These are phyloP conservation scores for Pyrus hybrid DNA, from an alignment of 331 rosid species.

Conservation along the genomic window DNA sequence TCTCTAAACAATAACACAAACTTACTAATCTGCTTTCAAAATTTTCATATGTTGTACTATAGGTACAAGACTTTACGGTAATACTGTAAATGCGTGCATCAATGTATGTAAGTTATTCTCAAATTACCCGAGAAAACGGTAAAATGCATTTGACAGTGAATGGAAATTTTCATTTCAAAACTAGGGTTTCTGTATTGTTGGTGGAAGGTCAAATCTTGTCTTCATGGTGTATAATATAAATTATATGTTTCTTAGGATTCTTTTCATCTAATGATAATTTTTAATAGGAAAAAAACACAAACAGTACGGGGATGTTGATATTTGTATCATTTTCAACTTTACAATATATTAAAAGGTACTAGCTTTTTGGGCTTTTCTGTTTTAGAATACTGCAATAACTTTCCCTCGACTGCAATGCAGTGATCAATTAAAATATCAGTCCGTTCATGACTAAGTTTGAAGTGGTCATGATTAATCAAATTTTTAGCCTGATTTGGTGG, in stretches of 20 bases:
- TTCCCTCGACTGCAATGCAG: not conserved
- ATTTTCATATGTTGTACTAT: no score
- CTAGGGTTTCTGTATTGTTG: conserved; percentile 5
- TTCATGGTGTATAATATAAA: not conserved
- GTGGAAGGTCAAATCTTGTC: conserved; percentile 48
- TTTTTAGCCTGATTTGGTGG: not conserved
- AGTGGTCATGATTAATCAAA: not conserved
- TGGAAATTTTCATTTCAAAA: conserved; percentile 7
- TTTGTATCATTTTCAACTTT: not conserved
- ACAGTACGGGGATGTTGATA: not conserved
- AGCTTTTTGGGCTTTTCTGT: not conserved
- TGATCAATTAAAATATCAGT: not conserved
- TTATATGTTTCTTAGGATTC: conserved; percentile 52
- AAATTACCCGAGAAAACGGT: not conserved
- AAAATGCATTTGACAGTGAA: conserved; percentile 1
- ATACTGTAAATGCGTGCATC: not conserved
- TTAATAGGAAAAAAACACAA: not conserved
- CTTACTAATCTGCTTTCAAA: not conserved
- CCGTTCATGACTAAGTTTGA: not conserved
- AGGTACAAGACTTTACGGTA: no score
- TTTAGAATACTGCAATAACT: not conserved
- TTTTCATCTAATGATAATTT: conserved; percentile 13
- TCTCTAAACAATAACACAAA: not conserved
- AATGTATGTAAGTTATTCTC: not conserved
- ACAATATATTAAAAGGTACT: not conserved